Evolutionary conservation across 805 yeast genomes (phyloP).

Genomic region (Lipomyces chichibuensis): DNA sequence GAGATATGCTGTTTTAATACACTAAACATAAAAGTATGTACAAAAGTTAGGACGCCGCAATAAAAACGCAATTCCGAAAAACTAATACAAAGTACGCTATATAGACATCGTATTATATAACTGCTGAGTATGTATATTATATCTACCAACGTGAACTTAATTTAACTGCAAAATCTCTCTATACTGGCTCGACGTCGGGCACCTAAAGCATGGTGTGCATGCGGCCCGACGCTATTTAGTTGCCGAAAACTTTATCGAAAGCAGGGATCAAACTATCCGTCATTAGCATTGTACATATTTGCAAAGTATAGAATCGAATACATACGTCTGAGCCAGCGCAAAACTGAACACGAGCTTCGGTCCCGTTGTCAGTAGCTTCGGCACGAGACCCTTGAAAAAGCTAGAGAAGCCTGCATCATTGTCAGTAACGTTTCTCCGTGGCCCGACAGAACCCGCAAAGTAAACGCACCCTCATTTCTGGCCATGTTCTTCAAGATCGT

Average conservation of each 20-base stretch:
- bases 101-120: not conserved
- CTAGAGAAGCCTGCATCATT: constrained; percentile 62
- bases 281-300: not conserved
- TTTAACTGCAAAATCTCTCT: not conserved
- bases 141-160: not conserved
- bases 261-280: constrained; percentile 74
- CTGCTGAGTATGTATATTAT: not conserved
- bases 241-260: constrained; percentile 63
- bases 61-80: not conserved
- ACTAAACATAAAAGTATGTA: not conserved
- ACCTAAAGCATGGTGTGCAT: too few species aligned
- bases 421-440: not conserved
- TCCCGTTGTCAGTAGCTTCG: constrained; percentile 95
- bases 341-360: constrained; percentile 98
- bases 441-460: not conserved
- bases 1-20: not conserved
- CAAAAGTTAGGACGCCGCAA: not conserved
- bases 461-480: constrained; percentile 61
- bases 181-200: too few species aligned
- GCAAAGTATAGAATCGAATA: not conserved
- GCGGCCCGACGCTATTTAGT: not conserved
- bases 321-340: constrained; percentile 85
- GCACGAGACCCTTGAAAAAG: constrained; percentile 95
- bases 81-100: not conserved
- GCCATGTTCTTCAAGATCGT: constrained; percentile 91